phyloP scores from a whole-genome alignment of 2,329 filamentous ascomycete species.

The Colletotrichum chrysophilum region DNA sequence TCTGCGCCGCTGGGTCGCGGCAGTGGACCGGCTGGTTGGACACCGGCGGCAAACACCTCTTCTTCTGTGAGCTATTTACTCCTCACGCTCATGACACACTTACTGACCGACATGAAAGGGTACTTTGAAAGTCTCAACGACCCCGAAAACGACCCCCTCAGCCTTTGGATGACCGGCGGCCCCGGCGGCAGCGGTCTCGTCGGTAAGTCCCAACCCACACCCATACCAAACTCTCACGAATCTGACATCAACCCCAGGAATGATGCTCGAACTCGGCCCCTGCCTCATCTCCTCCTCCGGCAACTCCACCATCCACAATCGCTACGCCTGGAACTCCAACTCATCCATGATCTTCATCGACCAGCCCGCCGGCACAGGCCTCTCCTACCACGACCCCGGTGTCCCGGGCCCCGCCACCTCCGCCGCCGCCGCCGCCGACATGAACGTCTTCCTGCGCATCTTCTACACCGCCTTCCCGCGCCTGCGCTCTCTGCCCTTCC shows the following conservation, averaged over 20 bases:
- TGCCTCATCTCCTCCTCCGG: constrained; percentile 19
- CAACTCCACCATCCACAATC: constrained; percentile 18
- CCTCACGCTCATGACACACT: rapidly evolving
- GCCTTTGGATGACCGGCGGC: constrained; percentile 65
- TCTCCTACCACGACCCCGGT: constrained; percentile 46
- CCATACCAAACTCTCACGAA: too few species aligned
- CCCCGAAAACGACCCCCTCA: constrained; percentile 40
- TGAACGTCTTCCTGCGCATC: constrained; percentile 53
- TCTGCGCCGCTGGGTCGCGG: constrained; percentile 28
- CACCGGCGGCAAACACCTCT: constrained; percentile 23
- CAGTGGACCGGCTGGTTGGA: constrained; percentile 34
- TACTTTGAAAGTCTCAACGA: constrained; percentile 32
- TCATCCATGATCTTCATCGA: constrained; percentile 47
- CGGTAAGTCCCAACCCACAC: constrained; percentile 25
- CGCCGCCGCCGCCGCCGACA: constrained; percentile 48
- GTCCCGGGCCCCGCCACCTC: constrained; percentile 38
- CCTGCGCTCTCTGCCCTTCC: constrained; percentile 39
- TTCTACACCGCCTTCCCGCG: constrained; percentile 51
- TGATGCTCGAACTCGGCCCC: constrained; percentile 22
- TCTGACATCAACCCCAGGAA: neutral
- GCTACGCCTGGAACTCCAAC: constrained; percentile 25
- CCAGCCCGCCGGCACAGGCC: constrained; percentile 63
- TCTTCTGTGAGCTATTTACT: constrained; percentile 19
- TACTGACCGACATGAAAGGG: constrained; percentile 8
- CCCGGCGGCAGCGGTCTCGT: constrained; percentile 61